A percentile compares a stretch with the other conserved stretches of the same genome.
Evolutionary conservation across 192 early-diverging fungal species (phyloP).

Genomic region (Lobosporangium transversale): DNA sequence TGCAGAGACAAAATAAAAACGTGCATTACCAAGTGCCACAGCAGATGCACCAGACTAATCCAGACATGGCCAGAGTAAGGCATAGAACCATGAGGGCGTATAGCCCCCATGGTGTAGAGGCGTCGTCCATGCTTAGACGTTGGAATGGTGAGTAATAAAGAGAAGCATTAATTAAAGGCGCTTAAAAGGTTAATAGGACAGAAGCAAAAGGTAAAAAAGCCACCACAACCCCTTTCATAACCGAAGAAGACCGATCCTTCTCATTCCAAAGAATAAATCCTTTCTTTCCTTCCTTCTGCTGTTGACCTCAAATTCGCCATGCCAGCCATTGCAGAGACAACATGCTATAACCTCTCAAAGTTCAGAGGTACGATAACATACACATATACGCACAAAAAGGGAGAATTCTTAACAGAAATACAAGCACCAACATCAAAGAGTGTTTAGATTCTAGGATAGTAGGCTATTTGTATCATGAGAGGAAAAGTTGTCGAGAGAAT

Average conservation of each 20-base stretch:
- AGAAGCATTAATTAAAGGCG: background rate
- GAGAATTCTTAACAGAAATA: too few species aligned
- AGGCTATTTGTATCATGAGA: too few species aligned
- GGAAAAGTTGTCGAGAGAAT: too few species aligned
- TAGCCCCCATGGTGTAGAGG: constrained; percentile 34
- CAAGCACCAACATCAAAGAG: too few species aligned
- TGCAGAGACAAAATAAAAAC: background rate
- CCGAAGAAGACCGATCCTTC: too few species aligned
- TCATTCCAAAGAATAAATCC: too few species aligned
- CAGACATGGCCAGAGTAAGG: constrained; percentile 25
- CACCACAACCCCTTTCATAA: too few species aligned
- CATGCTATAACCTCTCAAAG: constrained; percentile 72
- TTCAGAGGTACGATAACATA: constrained; percentile 63
- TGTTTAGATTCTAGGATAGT: too few species aligned
- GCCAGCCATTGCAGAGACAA: constrained; percentile 56
- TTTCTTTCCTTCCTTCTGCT: background rate
- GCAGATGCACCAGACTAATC: constrained; percentile 50
- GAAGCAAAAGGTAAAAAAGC: too few species aligned
- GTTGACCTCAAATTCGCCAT: constrained; percentile 8
- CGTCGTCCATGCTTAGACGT: too few species aligned
- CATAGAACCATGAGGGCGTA: constrained; percentile 39
- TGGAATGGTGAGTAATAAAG: background rate
- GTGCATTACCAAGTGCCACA: constrained; percentile 49
- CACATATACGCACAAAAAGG: too few species aligned
- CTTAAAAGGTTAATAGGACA: too few species aligned